Base-by-base conservation (phyloP, 2,329 filamentous ascomycete genomes). In the Fusarium transvaalense region DNA sequence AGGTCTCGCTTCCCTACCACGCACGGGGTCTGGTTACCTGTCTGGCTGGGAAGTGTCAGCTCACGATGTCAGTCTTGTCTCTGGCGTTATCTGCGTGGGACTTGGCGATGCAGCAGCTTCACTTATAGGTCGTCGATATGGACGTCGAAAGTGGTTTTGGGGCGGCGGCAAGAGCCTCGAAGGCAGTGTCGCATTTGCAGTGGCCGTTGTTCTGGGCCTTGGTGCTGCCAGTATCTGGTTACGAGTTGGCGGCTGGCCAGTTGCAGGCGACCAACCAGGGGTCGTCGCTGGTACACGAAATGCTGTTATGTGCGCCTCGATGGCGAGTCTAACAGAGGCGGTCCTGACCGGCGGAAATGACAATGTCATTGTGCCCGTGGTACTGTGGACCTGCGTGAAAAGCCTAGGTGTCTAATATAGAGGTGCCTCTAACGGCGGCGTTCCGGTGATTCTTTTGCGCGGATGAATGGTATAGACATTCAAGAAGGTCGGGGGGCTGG, bases 261-360 rank as follows among this genome's bases (percentile, higher is more conserved):
- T 89, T 39, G 69, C 74, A 7, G 73, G 73, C 27, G 75, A 74
- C 77, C 88, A 89, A 1, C 53, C 59, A 9, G 68, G 72, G 32
- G 5, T 72, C 19, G 13, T 76, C 27, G 63, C 45, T 9, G 71
- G 75, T 39, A 83, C 89, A 69, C 88, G 89, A 6, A 96, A 95
- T 76, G 89, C 91, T 13, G 82, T 84, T 6, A 76, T 92, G 47
- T 97, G 94, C 69, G 94, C 92, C 9, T 85, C 86, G 41, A 88
- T 94, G 60, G 93, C 94, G 29, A 97, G 94, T 79, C 84, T 97
- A 71, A 97, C 96, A 53, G 96, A 99, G 82, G 94, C 96, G 27
- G 95, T 97, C 46, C 82, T 99, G 68, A 98, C 96, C 15, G 96
- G 96, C 3, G 96, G 95, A 31, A 99, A 99, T 79, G 96, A 99